Evolutionary conservation across 2,329 filamentous ascomycete genomes (phyloP).

Genomic region (Mycosphaerella arachidis): DNA sequence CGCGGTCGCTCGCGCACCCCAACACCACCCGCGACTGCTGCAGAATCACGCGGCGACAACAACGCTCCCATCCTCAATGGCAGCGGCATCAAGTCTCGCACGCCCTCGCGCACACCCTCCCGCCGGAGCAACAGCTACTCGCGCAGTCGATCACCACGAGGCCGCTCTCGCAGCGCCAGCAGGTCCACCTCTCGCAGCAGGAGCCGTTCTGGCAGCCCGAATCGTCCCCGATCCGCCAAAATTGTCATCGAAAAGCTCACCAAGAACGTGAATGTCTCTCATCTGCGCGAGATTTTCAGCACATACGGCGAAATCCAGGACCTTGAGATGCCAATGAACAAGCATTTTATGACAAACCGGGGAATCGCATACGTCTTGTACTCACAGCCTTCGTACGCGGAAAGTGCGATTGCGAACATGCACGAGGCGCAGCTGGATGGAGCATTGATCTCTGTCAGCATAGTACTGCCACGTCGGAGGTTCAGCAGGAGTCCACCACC

Average conservation of each 20-base stretch:
- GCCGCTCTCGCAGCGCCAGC: slow-evolving; percentile 14
- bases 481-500: slow-evolving; percentile 76
- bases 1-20: slow-evolving; percentile 38
- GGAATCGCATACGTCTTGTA: slow-evolving; percentile 93
- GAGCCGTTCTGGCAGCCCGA: slow-evolving; percentile 17
- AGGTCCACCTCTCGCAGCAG: slow-evolving; percentile 13
- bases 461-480: slow-evolving; percentile 77
- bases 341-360: slow-evolving; percentile 79
- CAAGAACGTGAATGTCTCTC: slow-evolving; percentile 85
- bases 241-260: slow-evolving; percentile 95
- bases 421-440: slow-evolving; percentile 89
- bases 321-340: slow-evolving; percentile 84
- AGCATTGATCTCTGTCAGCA: slow-evolving; percentile 75
- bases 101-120: slow-evolving; percentile 11
- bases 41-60: slow-evolving; percentile 34
- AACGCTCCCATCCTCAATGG: slow-evolving; percentile 27
- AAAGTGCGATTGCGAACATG: slow-evolving; percentile 83
- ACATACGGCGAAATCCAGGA: slow-evolving; percentile 81
- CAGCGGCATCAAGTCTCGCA: slow-evolving; percentile 27
- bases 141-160: slow-evolving; percentile 30
- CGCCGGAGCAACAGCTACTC: slow-evolving; percentile 10
- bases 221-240: slow-evolving; percentile 45
- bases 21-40: slow-evolving; percentile 13
- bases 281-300: slow-evolving; percentile 88
- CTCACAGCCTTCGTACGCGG: slow-evolving; percentile 69